Evolutionary conservation across 805 yeast species (phyloP).

Genomic region (Lachancea nothofagi): DNA sequence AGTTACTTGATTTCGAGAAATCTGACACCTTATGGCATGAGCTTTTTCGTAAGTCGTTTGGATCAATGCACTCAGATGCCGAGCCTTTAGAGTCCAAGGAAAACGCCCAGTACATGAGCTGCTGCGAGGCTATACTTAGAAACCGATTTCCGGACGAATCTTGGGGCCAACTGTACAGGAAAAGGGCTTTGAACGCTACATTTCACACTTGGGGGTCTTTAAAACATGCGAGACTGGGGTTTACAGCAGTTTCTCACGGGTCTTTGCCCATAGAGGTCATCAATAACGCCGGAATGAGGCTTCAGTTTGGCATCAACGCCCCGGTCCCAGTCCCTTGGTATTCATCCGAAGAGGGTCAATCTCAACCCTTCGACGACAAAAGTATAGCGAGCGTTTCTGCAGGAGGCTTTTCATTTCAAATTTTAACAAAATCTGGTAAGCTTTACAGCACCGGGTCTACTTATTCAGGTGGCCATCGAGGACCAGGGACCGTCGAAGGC

Average conservation of each 20-base stretch:
- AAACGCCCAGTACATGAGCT: slow-evolving; percentile 21
- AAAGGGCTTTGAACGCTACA: slow-evolving; percentile 19
- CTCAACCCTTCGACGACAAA: slow-evolving; percentile 6
- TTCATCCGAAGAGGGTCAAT: background rate
- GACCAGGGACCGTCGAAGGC: slow-evolving; percentile 37
- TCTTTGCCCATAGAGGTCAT: slow-evolving; percentile 14
- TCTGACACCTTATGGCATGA: slow-evolving; percentile 32
- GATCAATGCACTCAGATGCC: slow-evolving; percentile 23
- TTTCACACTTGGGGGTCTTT: slow-evolving; percentile 33
- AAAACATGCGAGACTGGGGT: slow-evolving; percentile 31
- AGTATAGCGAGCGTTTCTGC: slow-evolving; percentile 39
- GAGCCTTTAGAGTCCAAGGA: slow-evolving; percentile 26
- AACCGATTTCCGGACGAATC: slow-evolving; percentile 14
- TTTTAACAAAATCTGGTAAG: slow-evolving; percentile 51
- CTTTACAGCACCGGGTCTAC: slow-evolving; percentile 49
- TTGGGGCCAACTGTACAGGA: slow-evolving; percentile 27
- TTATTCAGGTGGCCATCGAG: slow-evolving; percentile 37
- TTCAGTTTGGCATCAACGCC: slow-evolving; percentile 27
- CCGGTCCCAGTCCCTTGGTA: slow-evolving; percentile 28
- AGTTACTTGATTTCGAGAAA: slow-evolving; percentile 20
- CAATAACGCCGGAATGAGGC: slow-evolving; percentile 21
- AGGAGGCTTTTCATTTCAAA: slow-evolving; percentile 61
- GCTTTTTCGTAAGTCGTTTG: slow-evolving; percentile 27
- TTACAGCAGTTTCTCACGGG: slow-evolving; percentile 22
- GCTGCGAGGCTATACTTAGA: slow-evolving; percentile 24